Evolutionary conservation across 2,329 filamentous ascomycete species (phyloP).

Genomic region (Trichoderma breve): DNA sequence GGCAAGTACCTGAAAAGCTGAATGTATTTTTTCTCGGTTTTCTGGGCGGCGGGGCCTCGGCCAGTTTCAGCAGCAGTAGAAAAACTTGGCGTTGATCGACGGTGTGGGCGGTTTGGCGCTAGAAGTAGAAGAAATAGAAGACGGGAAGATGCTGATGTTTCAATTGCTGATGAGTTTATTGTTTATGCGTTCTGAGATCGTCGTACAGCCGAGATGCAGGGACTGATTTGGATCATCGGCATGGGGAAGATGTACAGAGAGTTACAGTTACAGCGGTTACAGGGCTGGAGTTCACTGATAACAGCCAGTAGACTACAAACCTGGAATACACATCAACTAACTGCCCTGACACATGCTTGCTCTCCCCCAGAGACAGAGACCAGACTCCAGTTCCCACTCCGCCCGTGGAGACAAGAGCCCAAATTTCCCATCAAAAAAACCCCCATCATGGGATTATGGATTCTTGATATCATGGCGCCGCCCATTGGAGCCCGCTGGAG

Average conservation of each 20-base stretch:
- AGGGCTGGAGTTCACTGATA: too few species aligned
- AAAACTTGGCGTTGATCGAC: slow-evolving; percentile 9
- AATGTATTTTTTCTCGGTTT: background rate
- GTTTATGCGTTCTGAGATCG: background rate
- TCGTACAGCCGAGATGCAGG: background rate
- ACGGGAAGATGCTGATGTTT: background rate
- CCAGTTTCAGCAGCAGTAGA: background rate
- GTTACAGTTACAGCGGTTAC: background rate
- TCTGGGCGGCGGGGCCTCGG: slow-evolving; percentile 5
- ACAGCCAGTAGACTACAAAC: too few species aligned
- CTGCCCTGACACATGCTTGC: too few species aligned
- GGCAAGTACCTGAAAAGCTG: background rate
- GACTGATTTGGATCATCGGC: background rate
- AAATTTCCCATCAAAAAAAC: background rate
- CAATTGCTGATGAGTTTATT: background rate
- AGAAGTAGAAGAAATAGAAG: background rate
- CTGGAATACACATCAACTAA: too few species aligned
- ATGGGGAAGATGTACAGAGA: background rate
- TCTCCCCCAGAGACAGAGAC: too few species aligned
- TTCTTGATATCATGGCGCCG: background rate
- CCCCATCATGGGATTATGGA: too few species aligned
- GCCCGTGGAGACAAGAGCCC: too few species aligned
- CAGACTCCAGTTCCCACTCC: too few species aligned
- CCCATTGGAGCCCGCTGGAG: background rate
- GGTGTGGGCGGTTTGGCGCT: background rate